Conservation (phyloP, 2,329 filamentous ascomycete species). For the Macrophomina phaseolina region DNA sequence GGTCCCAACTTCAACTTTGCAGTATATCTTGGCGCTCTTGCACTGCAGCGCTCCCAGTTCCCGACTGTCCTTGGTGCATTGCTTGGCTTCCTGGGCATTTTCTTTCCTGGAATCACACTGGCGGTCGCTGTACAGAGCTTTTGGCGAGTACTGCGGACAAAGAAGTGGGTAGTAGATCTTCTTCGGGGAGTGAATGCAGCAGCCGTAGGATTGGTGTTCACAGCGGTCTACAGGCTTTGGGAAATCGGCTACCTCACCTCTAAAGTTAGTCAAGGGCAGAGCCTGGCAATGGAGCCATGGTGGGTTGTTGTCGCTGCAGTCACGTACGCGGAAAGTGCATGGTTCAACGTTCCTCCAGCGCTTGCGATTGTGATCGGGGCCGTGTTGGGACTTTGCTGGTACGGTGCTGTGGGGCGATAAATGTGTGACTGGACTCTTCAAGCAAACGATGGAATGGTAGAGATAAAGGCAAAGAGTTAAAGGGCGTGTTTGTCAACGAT, state of each 20-base stretch:
- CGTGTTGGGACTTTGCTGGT: slow-evolving; percentile 47
- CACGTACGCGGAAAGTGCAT: slow-evolving; percentile 33
- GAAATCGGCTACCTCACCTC: slow-evolving; percentile 50
- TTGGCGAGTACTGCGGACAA: slow-evolving; percentile 39
- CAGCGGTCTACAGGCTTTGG: slow-evolving; percentile 51
- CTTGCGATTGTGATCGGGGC: slow-evolving; percentile 48
- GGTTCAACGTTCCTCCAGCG: slow-evolving; percentile 40
- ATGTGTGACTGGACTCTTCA: too few species aligned
- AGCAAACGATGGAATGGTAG: too few species aligned
- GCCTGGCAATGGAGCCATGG: slow-evolving; percentile 49
- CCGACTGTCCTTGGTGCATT: slow-evolving; percentile 41
- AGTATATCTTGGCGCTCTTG: slow-evolving; percentile 50
- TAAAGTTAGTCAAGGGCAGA: slow-evolving; percentile 41
- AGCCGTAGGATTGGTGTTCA: slow-evolving; percentile 37
- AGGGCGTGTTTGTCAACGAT: too few species aligned
- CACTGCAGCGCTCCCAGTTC: slow-evolving; percentile 32
- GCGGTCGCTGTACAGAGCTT: slow-evolving; percentile 45
- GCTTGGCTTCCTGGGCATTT: slow-evolving; percentile 48
- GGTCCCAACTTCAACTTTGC: slow-evolving; percentile 65
- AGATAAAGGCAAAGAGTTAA: too few species aligned
- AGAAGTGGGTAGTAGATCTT: slow-evolving; percentile 41
- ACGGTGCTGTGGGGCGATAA: slow-evolving; percentile 37
- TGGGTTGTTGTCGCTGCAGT: slow-evolving; percentile 52
- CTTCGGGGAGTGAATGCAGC: slow-evolving; percentile 50
- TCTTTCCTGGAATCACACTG: slow-evolving; percentile 47